Evolutionary conservation across 2,329 filamentous ascomycete genomes (phyloP).

Genomic region (Bipolaris sorokiniana): DNA sequence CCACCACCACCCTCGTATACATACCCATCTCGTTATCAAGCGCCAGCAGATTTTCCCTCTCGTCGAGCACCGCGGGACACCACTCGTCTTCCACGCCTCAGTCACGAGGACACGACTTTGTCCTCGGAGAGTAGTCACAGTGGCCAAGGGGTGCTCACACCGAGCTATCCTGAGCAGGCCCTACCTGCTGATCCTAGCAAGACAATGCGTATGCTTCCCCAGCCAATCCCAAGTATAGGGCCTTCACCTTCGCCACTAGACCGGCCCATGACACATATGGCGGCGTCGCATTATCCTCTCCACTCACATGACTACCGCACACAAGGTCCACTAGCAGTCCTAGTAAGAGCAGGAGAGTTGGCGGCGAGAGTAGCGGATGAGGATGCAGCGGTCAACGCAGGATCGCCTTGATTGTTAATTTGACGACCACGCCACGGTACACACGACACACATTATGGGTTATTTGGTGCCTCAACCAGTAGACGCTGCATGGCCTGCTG

Average conservation of each 20-base stretch:
- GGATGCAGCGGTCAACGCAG: constrained; percentile 31
- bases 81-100: constrained; percentile 40
- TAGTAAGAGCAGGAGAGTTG: constrained; percentile 48
- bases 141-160: constrained; percentile 22
- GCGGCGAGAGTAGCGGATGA: constrained; percentile 44
- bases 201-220: constrained; percentile 46
- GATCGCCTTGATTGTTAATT: constrained; percentile 26
- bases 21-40: constrained; percentile 31
- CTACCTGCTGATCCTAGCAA: constrained; percentile 42
- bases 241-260: constrained; percentile 41
- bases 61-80: constrained; percentile 41
- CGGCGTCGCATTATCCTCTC: constrained; percentile 23
- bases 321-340: constrained; percentile 45
- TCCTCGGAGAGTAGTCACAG: constrained; percentile 48
- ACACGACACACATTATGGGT: constrained; percentile 1
- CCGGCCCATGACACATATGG: constrained; percentile 27
- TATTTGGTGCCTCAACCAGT: constrained; percentile 1
- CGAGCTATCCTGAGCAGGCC: constrained; percentile 17
- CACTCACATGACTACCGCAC: constrained; percentile 39
- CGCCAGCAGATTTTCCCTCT: constrained; percentile 37
- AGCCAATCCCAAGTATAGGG: constrained; percentile 43
- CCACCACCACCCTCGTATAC: constrained; percentile 26
- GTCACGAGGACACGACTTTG: constrained; percentile 49
- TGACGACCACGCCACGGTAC: constrained; percentile 2
- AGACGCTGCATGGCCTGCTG: background rate